phyloP scores from a whole-genome alignment of 441 rosid species.

The Brassica balearica region DNA sequence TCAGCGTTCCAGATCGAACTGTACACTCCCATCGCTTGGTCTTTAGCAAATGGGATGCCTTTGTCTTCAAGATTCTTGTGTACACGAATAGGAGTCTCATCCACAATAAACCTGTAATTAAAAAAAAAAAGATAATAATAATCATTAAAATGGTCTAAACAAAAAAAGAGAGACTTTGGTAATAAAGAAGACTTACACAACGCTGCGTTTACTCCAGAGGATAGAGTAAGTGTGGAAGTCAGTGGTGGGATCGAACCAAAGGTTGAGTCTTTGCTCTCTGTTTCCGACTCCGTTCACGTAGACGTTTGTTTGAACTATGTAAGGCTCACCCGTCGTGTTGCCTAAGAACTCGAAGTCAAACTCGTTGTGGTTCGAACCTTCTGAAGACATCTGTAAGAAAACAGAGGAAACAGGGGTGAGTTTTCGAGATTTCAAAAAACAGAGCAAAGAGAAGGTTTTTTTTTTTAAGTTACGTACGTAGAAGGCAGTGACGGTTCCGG shows the following conservation, averaged over 20 bases:
- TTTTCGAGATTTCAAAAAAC: constrained; percentile 9
- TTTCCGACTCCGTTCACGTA: constrained; percentile 93
- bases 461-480: constrained; percentile 51
- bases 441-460: not conserved
- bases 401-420: not conserved
- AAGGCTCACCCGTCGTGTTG: constrained; percentile 90
- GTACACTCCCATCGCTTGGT: constrained; percentile 95
- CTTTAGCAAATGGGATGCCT: constrained; percentile 88
- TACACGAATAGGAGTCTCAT: constrained; percentile 78
- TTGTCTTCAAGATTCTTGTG: constrained; percentile 86
- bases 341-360: constrained; percentile 97
- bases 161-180: too few species aligned
- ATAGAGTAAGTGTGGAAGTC: constrained; percentile 87
- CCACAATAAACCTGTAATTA: constrained; percentile 73
- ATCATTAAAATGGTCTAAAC: too few species aligned
- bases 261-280: constrained; percentile 85
- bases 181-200: constrained; percentile 60
- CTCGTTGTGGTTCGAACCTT: constrained; percentile 89
- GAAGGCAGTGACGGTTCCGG: constrained; percentile 91
- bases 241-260: constrained; percentile 96
- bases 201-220: constrained; percentile 88
- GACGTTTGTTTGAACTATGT: constrained; percentile 83
- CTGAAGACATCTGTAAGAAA: constrained; percentile 87
- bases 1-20: constrained; percentile 99
- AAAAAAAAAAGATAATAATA: too few species aligned